These are phyloP conservation scores for Vitis hybrid DNA, from an alignment of 177 flowering plant species.

Conservation along the genomic window DNA sequence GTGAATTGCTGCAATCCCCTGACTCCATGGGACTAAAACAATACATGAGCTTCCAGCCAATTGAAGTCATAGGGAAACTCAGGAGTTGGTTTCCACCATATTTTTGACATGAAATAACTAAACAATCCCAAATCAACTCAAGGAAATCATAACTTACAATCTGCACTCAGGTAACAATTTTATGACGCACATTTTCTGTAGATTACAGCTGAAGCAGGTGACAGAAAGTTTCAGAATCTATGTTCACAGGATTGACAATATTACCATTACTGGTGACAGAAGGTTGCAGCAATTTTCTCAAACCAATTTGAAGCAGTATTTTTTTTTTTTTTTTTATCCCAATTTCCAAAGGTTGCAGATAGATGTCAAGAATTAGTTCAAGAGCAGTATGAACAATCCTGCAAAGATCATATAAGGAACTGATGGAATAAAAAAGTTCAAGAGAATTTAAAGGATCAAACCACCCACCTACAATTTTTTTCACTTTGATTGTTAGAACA, in stretches of 20 bases:
- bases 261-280: background rate
- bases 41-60: background rate
- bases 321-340: too few species aligned
- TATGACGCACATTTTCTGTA: background rate
- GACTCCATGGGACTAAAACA: background rate
- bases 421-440: background rate
- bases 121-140: background rate
- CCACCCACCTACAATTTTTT: constrained; percentile 40
- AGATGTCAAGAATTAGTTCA: background rate
- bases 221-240: background rate
- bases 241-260: background rate
- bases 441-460: constrained; percentile 1
- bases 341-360: background rate
- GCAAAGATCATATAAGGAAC: background rate
- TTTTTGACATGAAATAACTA: background rate
- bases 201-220: background rate
- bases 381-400: background rate
- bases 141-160: background rate
- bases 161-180: background rate
- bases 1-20: background rate
- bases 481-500: constrained; percentile 36
- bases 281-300: background rate
- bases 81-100: background rate
- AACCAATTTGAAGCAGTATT: background rate
- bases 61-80: background rate